These are phyloP conservation scores for Kappamyces sp. DNA, from an alignment of 192 early-diverging fungal species.

Conservation along the genomic window DNA sequence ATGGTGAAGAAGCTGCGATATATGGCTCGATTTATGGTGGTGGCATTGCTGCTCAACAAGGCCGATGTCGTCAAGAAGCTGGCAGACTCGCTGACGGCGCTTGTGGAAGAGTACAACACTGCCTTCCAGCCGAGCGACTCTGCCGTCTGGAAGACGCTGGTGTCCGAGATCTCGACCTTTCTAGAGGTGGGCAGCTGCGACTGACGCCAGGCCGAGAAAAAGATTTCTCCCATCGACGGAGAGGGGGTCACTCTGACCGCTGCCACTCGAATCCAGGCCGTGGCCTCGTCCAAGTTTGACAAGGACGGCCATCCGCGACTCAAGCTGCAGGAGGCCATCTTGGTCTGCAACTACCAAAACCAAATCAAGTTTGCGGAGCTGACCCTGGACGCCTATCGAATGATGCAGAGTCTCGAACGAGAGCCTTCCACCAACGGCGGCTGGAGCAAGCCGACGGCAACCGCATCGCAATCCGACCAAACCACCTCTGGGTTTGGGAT, in stretches of 20 bases:
- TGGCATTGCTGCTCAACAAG: slow-evolving; percentile 81
- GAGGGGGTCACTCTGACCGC: slow-evolving; percentile 45
- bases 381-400: slow-evolving; percentile 93
- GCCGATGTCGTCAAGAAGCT: slow-evolving; percentile 73
- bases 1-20: slow-evolving; percentile 98
- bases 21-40: slow-evolving; percentile 96
- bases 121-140: slow-evolving; percentile 84
- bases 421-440: slow-evolving; percentile 49
- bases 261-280: slow-evolving; percentile 46
- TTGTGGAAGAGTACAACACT: slow-evolving; percentile 84
- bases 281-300: slow-evolving; percentile 43
- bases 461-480: slow-evolving; percentile 2
- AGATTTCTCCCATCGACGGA: slow-evolving; percentile 57
- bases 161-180: slow-evolving; percentile 72
- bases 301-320: slow-evolving; percentile 57
- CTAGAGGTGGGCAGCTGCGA: slow-evolving; percentile 55
- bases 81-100: slow-evolving; percentile 72
- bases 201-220: slow-evolving; percentile 65
- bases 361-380: slow-evolving; percentile 98
- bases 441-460: slow-evolving; percentile 17
- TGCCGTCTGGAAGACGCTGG: slow-evolving; percentile 78
- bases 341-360: slow-evolving; percentile 90
- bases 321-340: slow-evolving; percentile 85
- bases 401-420: slow-evolving; percentile 87
- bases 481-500: not conserved